phyloP scores from a whole-genome alignment of 2,329 filamentous ascomycete species.

The Cadophora sp. region DNA sequence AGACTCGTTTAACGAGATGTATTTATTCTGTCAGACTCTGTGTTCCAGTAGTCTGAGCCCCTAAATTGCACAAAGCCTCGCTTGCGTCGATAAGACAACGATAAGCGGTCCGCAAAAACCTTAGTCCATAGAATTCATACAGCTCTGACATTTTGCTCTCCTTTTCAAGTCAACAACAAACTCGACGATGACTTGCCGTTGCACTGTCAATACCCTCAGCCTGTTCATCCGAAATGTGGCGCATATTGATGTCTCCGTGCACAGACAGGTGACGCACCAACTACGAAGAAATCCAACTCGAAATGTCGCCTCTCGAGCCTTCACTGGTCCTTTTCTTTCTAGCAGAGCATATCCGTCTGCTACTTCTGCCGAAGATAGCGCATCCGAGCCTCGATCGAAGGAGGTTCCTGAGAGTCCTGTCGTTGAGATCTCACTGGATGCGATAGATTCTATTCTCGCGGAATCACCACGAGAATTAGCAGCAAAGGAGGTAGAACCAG shows the following conservation, averaged over 20 bases:
- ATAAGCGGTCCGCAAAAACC: conserved; percentile 6
- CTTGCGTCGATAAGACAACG: conserved; percentile 8
- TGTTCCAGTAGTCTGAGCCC: background rate
- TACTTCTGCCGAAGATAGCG: background rate
- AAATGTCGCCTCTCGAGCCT: background rate
- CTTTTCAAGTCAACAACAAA: background rate
- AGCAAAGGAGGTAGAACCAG: background rate
- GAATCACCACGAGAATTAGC: conserved; percentile 23
- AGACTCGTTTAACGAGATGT: background rate
- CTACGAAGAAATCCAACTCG: conserved; percentile 7
- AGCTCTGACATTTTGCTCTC: conserved; percentile 11
- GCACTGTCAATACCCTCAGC: conserved; percentile 37
- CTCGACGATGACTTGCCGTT: conserved; percentile 41
- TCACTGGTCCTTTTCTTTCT: background rate
- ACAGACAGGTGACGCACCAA: conserved; percentile 13
- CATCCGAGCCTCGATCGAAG: conserved; percentile 12
- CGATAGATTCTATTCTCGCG: conserved; percentile 44
- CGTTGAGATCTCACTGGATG: conserved; percentile 46
- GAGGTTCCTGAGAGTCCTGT: conserved; percentile 38
- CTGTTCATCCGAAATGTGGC: conserved; percentile 42
- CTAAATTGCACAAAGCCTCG: background rate
- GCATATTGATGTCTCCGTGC: conserved; percentile 38
- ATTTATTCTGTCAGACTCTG: background rate
- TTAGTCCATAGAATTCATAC: background rate
- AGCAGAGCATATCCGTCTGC: conserved; percentile 22